Evolutionary conservation across 2,329 filamentous ascomycete genomes (phyloP), one percentile per base, ranked within the genome.

Genomic region (Colletotrichum tofieldiae): DNA sequence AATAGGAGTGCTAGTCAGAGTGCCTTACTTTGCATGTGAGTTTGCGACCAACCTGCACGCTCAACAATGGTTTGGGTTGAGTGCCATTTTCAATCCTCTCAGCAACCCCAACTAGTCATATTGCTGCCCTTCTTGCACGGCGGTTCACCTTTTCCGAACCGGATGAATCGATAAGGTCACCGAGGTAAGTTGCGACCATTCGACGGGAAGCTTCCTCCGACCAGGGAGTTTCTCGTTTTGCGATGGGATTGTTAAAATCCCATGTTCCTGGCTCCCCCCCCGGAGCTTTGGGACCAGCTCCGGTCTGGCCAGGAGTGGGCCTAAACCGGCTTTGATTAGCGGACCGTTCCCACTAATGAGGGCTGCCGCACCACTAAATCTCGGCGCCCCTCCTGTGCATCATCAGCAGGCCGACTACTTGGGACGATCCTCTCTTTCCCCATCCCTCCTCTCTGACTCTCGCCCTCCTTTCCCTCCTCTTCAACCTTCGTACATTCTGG

Each of bases 271-370:
- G 59, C 52, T 35, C 54, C 58, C 39, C 54, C 47, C 20, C 12
- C 56, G 20, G 55, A 67, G 63, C 47, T 29, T 59, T 41, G 39
- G 60, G 45, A 55, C 47, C 56, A 51, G 68, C 43, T 54, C 60
- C 26, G 47, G 37, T 65, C 49, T 23, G 54, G 41, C 35, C 43
- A 56, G 43, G 37, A 43, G 56, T 51, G 68, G 68, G 32, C 56
- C 68, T 56, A 59, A 35, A 18, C 43, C 18, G 43, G 26, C 49
- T 49, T 55, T 39, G 54, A 43, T 71, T 61, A 67, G 64, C 70
- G 70, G 45, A 37, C 61, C 54, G 52, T 55, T 70, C 65, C 54
- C 70, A 60, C 70, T 70, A 72, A 70, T 55, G 51, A 56, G 54
- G 65, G 70, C 54, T 43, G 66, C 66, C 26, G 65, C 45, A 70